phyloP scores from a whole-genome alignment of 768 basidiomycete genomes.

The Calocera cornea region DNA sequence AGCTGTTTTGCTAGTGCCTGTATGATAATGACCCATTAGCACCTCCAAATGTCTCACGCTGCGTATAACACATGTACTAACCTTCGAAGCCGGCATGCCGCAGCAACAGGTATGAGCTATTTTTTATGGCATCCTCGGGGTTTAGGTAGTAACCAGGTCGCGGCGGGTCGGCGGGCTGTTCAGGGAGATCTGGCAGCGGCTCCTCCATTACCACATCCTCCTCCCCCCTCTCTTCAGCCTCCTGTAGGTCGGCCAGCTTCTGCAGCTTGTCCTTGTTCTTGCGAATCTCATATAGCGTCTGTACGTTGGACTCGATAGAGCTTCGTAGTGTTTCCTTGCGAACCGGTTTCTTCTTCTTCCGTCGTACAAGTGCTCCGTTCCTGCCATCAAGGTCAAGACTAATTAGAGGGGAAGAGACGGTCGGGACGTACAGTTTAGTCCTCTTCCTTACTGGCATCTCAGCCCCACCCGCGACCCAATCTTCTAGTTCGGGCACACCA shows the following conservation, averaged over 20 bases:
- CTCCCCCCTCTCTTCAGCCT: background rate
- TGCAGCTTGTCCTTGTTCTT: slow-evolving; percentile 3
- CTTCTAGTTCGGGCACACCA: background rate
- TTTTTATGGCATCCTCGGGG: slow-evolving; percentile 4
- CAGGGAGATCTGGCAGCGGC: background rate
- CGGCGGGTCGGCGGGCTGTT: background rate
- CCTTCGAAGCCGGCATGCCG: slow-evolving; percentile 92
- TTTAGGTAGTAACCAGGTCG: background rate
- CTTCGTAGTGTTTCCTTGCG: background rate
- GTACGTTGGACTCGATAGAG: background rate
- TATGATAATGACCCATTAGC: background rate
- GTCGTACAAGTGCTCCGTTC: background rate
- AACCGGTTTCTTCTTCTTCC: background rate
- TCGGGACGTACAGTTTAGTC: background rate
- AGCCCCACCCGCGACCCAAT: background rate
- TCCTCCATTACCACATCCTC: background rate
- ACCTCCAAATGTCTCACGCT: background rate
- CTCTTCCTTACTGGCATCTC: background rate
- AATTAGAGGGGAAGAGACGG: background rate
- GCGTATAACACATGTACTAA: slow-evolving; percentile 24
- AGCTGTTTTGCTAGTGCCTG: slow-evolving; percentile 62
- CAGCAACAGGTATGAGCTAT: slow-evolving; percentile 36
- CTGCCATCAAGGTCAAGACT: background rate
- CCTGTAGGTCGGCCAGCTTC: background rate
- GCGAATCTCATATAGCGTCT: background rate